Percentiles rank a stretch among this genome's conserved stretches.
These are phyloP conservation scores for Spathaspora sp. DNA, from an alignment of 1,139 yeast species.

Conservation along the genomic window DNA sequence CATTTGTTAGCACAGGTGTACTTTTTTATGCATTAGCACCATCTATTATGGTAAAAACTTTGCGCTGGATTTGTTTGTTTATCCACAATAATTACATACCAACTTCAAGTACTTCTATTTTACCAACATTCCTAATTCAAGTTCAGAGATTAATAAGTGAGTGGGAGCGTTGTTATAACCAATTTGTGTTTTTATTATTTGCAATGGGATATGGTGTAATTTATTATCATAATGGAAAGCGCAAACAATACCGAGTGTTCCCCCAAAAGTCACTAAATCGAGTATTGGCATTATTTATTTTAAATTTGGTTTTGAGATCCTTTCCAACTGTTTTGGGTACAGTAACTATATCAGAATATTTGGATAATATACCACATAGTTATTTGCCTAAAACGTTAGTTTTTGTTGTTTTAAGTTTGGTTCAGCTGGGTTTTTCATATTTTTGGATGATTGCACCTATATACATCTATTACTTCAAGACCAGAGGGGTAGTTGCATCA, in stretches of 20 bases:
- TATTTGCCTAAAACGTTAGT: background rate
- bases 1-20: slow-evolving; percentile 32
- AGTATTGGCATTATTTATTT: slow-evolving; percentile 18
- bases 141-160: background rate
- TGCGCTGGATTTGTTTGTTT: slow-evolving; percentile 15
- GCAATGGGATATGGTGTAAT: slow-evolving; percentile 44
- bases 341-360: no score
- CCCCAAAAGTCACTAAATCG: slow-evolving; percentile 22
- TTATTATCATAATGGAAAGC: slow-evolving; percentile 26
- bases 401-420: background rate
- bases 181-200: slow-evolving; percentile 25
- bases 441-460: slow-evolving; percentile 19
- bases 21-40: slow-evolving; percentile 33
- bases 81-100: slow-evolving; percentile 18
- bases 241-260: slow-evolving; percentile 27
- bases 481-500: slow-evolving; percentile 29
- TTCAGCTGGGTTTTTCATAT: slow-evolving; percentile 4
- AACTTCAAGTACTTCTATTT: background rate
- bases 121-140: slow-evolving; percentile 5
- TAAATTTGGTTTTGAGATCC: slow-evolving; percentile 10
- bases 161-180: slow-evolving; percentile 8
- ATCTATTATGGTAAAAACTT: slow-evolving; percentile 13
- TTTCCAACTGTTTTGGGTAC: background rate
- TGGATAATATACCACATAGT: no score
- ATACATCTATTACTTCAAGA: slow-evolving; percentile 26